Base-by-base conservation (phyloP, 371 early-diverging fungal species). In the Mortierella sp. region DNA sequence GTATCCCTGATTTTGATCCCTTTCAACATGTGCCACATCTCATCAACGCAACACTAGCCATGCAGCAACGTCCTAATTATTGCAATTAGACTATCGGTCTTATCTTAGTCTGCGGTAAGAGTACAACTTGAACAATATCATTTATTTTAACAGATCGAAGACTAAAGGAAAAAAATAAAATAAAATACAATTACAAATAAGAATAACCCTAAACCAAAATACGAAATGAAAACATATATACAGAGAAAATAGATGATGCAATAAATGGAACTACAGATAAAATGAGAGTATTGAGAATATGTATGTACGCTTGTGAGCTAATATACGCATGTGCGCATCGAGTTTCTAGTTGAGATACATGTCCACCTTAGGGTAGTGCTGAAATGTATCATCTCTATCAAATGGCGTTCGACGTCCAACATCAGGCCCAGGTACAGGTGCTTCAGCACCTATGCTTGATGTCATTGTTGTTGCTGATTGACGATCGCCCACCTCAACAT, bases 401-500 rank as follows among this genome's bases (percentile, higher is more conserved):
- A 52, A 39, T 11, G 58, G 45, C 12, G 52, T 51, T 35, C 74
- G 78, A 72, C 74, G 75, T 39, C 74, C 72, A 66, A 62, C 62
- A 45, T 79, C 79, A 43, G 67, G 74, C 6, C 79, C 75, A 10
- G 74, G 79, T 16, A 57, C 73, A 30, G 57, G 64, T 28, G 68
- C 61, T 11, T 59, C 62, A 5, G 55, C 55, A 10, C 16, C 58
- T 30, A 12, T 35, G 18, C 3, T 9, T 39, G 61, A 30, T 39
- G 61, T 58, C 5, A 18, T 20, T 40, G 40, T 61, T 10, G 22
- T 40, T 30, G 32, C 11, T 58, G 11, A 12, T 22, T n/a, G 55
- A 11, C 20, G 22, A 18, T 14, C 58, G 12, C 60, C 64, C 72
- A 72, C 62, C 58, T 77, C 77, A 24, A 77, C 68, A 54, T 67